Evolutionary conservation across 148 eudicot genomes (phyloP), one percentile per base, ranked within the genome.

Genomic region (Vaccinium darrowii): DNA sequence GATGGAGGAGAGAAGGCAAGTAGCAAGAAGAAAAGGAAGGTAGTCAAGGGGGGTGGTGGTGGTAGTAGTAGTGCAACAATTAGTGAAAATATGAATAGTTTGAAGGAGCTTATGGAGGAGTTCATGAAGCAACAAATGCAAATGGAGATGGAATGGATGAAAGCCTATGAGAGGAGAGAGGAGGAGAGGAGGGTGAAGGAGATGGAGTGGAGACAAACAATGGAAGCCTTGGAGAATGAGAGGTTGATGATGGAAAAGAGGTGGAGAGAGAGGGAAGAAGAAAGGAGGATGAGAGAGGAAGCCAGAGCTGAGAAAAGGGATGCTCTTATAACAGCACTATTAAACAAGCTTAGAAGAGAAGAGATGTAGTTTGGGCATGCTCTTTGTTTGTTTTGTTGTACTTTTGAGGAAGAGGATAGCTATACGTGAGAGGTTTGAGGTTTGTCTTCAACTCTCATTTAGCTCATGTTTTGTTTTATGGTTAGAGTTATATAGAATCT

Each of bases 291-390:
- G 4, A 92, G 97, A 50, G 99, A 96, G 27, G 98, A 94, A 86
- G 92, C 91, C 47, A 92, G 99, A 88, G 97, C 99, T 49, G 97
- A 94, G 81, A 93, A 90, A 51, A 91, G 98, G 85, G 99, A 96
- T 88, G 95, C 97, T 58, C 95, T 96, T 81, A 88, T 96, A 79
- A 94, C 92, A 21, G 88, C 91, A 5, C 91, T 96, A 7, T 82
- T 96, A 82, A 88, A 91, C 75, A 92, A 93, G 90, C 94, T 94
- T 85, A 88, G 87, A 84, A 90, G 97, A 84, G 93, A 91, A 72
- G 93, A 91, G 25, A 30, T 86, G 77, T 86, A 86, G 78, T 79
- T 58, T 58, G 16, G 25, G 75, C n/a, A 63, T 23, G 74, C 75
- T 63, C 54, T 15, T 65, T 81, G 50, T 71, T 73, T 73, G 36